Percentiles rank a stretch among this genome's conserved stretches.
These are phyloP conservation scores for Xerocomellus amylosporus DNA, from an alignment of 768 basidiomycete species.

Conservation along the genomic window DNA sequence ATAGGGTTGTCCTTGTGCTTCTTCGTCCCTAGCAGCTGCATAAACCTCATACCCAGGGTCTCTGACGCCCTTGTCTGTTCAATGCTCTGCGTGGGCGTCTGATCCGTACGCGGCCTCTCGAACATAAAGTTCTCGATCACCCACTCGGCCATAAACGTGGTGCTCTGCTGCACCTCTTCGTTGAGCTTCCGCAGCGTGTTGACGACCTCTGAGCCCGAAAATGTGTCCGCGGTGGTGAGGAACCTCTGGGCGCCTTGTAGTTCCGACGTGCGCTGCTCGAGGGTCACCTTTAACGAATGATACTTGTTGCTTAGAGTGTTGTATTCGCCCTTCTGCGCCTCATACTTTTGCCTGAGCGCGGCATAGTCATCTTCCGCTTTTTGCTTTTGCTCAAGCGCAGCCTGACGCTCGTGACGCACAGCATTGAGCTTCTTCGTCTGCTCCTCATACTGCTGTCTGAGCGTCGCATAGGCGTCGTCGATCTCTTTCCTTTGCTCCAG, in stretches of 20 bases:
- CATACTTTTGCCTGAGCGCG: constrained; percentile 7
- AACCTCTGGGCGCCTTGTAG: constrained; percentile 43
- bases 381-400: constrained; percentile 2
- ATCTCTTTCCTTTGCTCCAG: constrained; percentile 4
- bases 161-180: constrained; percentile 43
- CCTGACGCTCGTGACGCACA: not conserved
- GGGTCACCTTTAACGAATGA: constrained; percentile 21
- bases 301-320: constrained; percentile 3
- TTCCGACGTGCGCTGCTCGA: constrained; percentile 42
- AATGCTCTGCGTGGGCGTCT: not conserved
- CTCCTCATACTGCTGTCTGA: constrained; percentile 18
- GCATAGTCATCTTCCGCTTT: not conserved
- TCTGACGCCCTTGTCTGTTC: constrained; percentile 12
- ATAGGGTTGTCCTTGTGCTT: constrained; percentile 27
- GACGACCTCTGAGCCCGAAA: constrained; percentile 45
- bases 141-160: constrained; percentile 43
- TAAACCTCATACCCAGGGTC: constrained; percentile 15
- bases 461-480: constrained; percentile 11
- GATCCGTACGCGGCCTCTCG: constrained; percentile 5
- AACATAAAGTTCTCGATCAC: constrained; percentile 39
- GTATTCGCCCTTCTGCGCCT: constrained; percentile 17
- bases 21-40: constrained; percentile 19
- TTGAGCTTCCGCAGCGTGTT: constrained; percentile 42
- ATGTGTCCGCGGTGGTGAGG: constrained; percentile 38
- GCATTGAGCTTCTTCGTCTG: constrained; percentile 8